Base-by-base conservation (phyloP, 805 yeast genomes). In the Torulaspora gathmanii region DNA sequence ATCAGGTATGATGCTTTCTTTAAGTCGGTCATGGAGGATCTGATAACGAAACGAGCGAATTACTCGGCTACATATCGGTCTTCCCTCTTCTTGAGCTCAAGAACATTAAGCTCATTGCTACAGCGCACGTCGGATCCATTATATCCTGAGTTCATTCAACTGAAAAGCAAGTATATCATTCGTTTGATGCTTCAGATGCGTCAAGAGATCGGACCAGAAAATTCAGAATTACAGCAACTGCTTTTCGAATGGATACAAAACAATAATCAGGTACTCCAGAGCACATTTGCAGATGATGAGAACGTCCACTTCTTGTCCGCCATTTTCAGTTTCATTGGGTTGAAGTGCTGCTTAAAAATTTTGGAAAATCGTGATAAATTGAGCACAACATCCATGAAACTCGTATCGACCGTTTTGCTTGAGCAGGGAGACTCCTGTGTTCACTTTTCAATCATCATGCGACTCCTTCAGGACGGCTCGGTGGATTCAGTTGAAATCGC, bases 41-140 rank as follows among this genome's bases (percentile, higher is more conserved):
- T 77, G 2, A 46, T 75, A n/a, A 65, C 76, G 1, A 72, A 71
- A 42, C 50, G 75, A 42, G 80, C 81, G 0, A 70, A 72, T 41
- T 75, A 68, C 49, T 36, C 60, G 7, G 37, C 45, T 12, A 27
- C 51, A 2, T 50, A 50, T 37, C 16, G 20, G 8, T 15, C 46
- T 5, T 42, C 49, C 15, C 20, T 26, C 7, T 9, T 52, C 2
- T 22, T 48, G 17, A 36, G 31, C 29, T 7, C 45, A 4, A 30
- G 39, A 22, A 25, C 46, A 15, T 40, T 44, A 16, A 12, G 17
- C 5, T 20, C 26, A 9, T 40, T 54, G 5, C 48, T 57, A 13
- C 17, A 26, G 15, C 12, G 15, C 11, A 17, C 25, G 5, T 15
- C 11, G 12, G 5, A 39, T 3, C 2, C 33, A 6, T 3, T 5